A percentile compares a stretch with the other conserved stretches of the same genome.
Conservation (phyloP, 2,329 filamentous ascomycete species). For the Cladophialophora chaetospira region DNA sequence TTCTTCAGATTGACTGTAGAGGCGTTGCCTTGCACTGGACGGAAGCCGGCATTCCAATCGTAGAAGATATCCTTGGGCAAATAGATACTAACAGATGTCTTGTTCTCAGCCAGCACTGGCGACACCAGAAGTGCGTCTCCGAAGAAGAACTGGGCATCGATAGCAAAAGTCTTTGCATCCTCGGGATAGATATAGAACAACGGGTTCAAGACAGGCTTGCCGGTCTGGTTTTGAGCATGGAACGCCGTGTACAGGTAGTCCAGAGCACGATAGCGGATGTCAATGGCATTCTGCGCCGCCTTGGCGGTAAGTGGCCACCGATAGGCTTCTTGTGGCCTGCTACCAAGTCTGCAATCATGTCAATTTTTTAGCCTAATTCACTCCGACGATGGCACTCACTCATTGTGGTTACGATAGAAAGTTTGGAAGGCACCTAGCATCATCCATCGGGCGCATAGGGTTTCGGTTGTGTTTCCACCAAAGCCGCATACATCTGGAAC, state of each 20-base stretch:
- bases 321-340: conserved; percentile 68
- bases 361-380: background rate
- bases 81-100: conserved; percentile 57
- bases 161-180: conserved; percentile 55
- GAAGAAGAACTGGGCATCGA: conserved; percentile 62
- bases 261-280: conserved; percentile 72
- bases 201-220: conserved; percentile 68
- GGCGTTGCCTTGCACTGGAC: conserved; percentile 49
- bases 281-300: conserved; percentile 69
- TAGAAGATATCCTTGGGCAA: conserved; percentile 62
- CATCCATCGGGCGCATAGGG: conserved; percentile 75
- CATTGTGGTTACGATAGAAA: conserved; percentile 76
- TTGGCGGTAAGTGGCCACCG: conserved; percentile 64
- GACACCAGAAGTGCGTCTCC: conserved; percentile 59
- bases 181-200: conserved; percentile 71
- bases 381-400: conserved; percentile 34
- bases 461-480: conserved; percentile 64
- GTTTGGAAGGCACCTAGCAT: conserved; percentile 71
- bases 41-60: conserved; percentile 57
- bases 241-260: conserved; percentile 79
- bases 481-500: conserved; percentile 73
- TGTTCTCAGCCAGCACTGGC: conserved; percentile 56
- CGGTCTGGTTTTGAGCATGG: conserved; percentile 60
- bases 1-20: conserved; percentile 47
- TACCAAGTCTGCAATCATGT: background rate